Evolutionary conservation across 176 grass and related monocot species (phyloP).

Genomic region (Puya raimondii): DNA sequence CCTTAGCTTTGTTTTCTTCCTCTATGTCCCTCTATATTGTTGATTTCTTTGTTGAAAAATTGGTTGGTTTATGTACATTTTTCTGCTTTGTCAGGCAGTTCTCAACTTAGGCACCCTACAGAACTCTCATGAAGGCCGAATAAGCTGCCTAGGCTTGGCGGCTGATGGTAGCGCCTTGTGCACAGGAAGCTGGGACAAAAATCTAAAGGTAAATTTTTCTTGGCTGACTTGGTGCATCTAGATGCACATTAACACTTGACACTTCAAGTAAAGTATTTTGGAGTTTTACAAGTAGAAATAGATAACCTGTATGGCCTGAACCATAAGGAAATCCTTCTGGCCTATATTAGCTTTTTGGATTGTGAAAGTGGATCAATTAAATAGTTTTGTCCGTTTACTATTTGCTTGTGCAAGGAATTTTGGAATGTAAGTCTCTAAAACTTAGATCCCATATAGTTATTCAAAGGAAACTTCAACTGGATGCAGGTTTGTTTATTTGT

Average conservation of each 20-base stretch:
- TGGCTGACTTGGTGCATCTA: neutral
- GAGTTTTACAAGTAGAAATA: neutral
- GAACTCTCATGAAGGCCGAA: slow-evolving; percentile 71
- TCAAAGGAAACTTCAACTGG: neutral
- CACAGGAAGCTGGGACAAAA: slow-evolving; percentile 98
- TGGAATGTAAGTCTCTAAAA: too few relatives aligned
- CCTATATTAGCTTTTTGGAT: neutral
- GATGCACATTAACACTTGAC: neutral
- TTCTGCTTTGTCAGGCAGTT: slow-evolving; percentile 36
- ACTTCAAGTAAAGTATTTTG: neutral
- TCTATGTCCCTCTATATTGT: neutral
- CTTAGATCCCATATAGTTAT: neutral
- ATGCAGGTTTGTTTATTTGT: neutral
- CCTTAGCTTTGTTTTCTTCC: neutral
- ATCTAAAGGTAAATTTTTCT: slow-evolving; percentile 55
- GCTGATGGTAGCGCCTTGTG: slow-evolving; percentile 95
- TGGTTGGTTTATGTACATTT: neutral
- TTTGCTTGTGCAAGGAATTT: too few relatives aligned
- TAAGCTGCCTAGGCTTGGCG: slow-evolving; percentile 89
- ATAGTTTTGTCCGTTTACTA: neutral
- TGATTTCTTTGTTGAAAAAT: neutral
- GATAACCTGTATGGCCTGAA: neutral
- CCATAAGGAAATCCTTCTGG: neutral
- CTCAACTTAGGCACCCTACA: slow-evolving; percentile 84
- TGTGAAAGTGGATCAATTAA: neutral